Base-by-base conservation (phyloP, 257 asterid genomes). In the Jacaranda copaia region DNA sequence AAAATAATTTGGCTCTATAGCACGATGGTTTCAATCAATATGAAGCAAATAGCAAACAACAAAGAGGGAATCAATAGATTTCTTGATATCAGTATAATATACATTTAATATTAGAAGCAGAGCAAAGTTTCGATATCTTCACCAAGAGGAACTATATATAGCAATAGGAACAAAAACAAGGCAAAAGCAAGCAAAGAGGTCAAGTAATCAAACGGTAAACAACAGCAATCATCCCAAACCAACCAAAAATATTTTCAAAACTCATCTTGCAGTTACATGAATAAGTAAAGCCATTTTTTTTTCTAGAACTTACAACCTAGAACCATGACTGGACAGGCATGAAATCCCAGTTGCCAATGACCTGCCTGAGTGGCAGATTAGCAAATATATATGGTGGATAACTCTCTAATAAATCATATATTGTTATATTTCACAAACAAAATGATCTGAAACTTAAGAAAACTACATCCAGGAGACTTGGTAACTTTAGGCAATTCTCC, bases 101-200 rank as follows among this genome's bases (percentile, higher is more conserved):
- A 19, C n/a, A 20, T 53, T 40, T 42, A 66, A 49, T 55, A 59
- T 66, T 59, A 58, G 49, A 67, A 42, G 75, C 68, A 32, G 53
- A 15, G 36, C 19, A 55, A 70, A 71, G n/a, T n/a, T n/a, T n/a
- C n/a, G n/a, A n/a, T n/a, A n/a, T n/a, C n/a, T n/a, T n/a, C 75
- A 43, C 38, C 15, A 25, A 43, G 38, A 16, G n/a, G 43, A 5
- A 25, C 25, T 25, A 16, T 10, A 13, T 40, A 52, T 5, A 76
- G 61, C 10, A 49, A 43, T 25, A 3, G 18, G 19, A 63, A 40
- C 40, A 39, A 71, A 63, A 55, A 20, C 52, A 8, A 38, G 19
- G 35, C 71, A 45, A 11, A 36, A 19, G 14, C 13, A 40, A 64
- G 63, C 15, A 16, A 45, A 36, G 55, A 36, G 58, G 76, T 16